Conservation (phyloP, 2,329 filamentous ascomycete species). For the Talaromyces funiculosus region DNA sequence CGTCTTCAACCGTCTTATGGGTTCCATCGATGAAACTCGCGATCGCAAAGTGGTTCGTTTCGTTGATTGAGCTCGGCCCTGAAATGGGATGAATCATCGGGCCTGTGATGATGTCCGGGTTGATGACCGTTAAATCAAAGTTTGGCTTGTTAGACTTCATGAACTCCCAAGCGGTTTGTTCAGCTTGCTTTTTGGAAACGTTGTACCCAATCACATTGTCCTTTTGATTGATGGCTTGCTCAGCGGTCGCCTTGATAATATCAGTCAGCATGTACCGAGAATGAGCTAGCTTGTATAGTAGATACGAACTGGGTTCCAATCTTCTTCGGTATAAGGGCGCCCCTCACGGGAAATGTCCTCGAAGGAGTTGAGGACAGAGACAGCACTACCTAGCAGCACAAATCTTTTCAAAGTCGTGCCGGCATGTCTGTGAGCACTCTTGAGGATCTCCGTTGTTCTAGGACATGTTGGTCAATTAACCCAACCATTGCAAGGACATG, state of each 20-base stretch:
- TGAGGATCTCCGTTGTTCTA: not conserved
- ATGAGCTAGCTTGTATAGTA: no score
- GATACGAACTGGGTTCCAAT: conserved; percentile 15
- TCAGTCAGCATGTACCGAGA: not conserved
- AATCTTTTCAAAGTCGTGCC: conserved; percentile 17
- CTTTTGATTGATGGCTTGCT: not conserved
- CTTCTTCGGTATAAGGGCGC: conserved; percentile 22
- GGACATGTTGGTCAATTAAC: not conserved
- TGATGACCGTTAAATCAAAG: not conserved
- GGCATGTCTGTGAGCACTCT: not conserved
- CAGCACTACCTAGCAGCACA: conserved; percentile 35
- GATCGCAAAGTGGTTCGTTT: conserved; percentile 21
- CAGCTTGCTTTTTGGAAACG: not conserved
- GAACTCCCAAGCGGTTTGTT: not conserved
- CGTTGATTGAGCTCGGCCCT: conserved; percentile 18
- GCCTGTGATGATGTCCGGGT: conserved; percentile 20
- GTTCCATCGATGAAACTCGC: conserved; percentile 22
- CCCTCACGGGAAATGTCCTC: conserved; percentile 17
- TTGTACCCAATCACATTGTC: not conserved
- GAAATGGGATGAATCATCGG: conserved; percentile 20
- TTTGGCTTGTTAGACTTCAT: not conserved
- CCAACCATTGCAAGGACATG: no score
- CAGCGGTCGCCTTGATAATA: not conserved
- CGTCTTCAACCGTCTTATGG: conserved; percentile 16
- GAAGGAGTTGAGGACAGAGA: conserved; percentile 25